Conservation (phyloP, 768 basidiomycete genomes). For the Collybia sp. region DNA sequence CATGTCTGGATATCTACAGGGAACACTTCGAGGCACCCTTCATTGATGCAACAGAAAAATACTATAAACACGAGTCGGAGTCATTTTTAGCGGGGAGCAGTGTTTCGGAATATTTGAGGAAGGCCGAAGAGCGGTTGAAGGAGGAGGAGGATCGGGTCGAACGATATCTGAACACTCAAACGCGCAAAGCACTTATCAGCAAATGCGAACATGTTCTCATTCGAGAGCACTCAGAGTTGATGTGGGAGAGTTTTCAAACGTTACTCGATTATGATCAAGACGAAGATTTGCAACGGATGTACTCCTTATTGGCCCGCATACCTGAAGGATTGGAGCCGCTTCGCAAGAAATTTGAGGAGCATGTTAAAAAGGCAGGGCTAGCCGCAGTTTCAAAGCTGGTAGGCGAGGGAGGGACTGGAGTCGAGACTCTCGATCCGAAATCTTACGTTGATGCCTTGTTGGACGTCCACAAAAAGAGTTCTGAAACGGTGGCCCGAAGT, state of each 20-base stretch:
- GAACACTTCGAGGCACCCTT: slow-evolving; percentile 89
- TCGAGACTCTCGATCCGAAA: slow-evolving; percentile 80
- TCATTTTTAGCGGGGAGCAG: slow-evolving; percentile 85
- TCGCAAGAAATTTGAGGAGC: slow-evolving; percentile 89
- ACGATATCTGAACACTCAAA: slow-evolving; percentile 85
- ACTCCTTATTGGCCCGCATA: slow-evolving; percentile 86
- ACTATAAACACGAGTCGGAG: slow-evolving; percentile 90
- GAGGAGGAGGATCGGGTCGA: slow-evolving; percentile 97
- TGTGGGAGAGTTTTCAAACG: slow-evolving; percentile 92
- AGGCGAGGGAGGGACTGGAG: slow-evolving; percentile 47
- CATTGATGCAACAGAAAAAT: slow-evolving; percentile 82
- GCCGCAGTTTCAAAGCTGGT: slow-evolving; percentile 75
- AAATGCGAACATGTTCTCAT: slow-evolving; percentile 94
- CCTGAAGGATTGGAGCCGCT: slow-evolving; percentile 87
- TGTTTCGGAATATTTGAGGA: slow-evolving; percentile 92
- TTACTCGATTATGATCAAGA: slow-evolving; percentile 92
- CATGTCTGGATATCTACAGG: slow-evolving; percentile 90
- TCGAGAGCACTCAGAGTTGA: slow-evolving; percentile 72
- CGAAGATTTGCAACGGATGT: slow-evolving; percentile 94
- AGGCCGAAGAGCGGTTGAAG: slow-evolving; percentile 85
- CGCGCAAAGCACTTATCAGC: slow-evolving; percentile 72
- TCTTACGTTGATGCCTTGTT: slow-evolving; percentile 91
- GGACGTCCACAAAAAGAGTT: slow-evolving; percentile 89
- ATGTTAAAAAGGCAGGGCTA: slow-evolving; percentile 89
- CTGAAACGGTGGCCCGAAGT: slow-evolving; percentile 80